Conservation (phyloP, 2,329 filamentous ascomycete species). For the Microcyclospora pomicola region DNA sequence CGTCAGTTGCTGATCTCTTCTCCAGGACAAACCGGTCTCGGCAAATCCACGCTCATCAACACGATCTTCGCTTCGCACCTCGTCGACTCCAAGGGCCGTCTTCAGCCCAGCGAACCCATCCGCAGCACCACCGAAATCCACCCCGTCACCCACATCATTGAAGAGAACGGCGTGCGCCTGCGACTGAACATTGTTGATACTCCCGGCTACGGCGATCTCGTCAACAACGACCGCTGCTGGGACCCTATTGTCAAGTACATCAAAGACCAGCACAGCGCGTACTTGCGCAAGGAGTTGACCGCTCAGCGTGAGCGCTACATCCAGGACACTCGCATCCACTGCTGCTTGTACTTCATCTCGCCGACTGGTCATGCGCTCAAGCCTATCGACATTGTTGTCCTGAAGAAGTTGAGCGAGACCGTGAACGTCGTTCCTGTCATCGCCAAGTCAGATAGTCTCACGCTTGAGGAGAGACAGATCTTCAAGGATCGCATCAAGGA, state of each 20-base stretch:
- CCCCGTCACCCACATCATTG: constrained; percentile 93
- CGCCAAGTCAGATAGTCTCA: constrained; percentile 93
- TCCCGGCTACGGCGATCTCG: constrained; percentile 92
- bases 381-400: constrained; percentile 96
- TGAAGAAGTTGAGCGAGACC: constrained; percentile 98
- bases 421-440: constrained; percentile 99
- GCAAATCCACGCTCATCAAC: constrained; percentile 98
- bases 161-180: constrained; percentile 97
- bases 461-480: constrained; percentile 81
- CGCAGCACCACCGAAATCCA: constrained; percentile 97
- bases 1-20: not conserved
- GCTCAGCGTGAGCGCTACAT: constrained; percentile 98
- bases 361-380: constrained; percentile 96
- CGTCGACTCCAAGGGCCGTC: constrained; percentile 95
- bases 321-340: constrained; percentile 97
- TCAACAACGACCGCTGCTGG: constrained; percentile 99
- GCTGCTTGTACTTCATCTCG: constrained; percentile 99
- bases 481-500: constrained; percentile 99
- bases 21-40: constrained; percentile 89
- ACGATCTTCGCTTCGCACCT: constrained; percentile 99
- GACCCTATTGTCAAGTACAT: constrained; percentile 99
- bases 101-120: constrained; percentile 82
- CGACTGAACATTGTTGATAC: constrained; percentile 98
- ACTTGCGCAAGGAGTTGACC: constrained; percentile 97
- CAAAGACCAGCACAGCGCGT: constrained; percentile 99